Base-by-base conservation (phyloP, 208 protist species). In the Cochliopodium minus region DNA sequence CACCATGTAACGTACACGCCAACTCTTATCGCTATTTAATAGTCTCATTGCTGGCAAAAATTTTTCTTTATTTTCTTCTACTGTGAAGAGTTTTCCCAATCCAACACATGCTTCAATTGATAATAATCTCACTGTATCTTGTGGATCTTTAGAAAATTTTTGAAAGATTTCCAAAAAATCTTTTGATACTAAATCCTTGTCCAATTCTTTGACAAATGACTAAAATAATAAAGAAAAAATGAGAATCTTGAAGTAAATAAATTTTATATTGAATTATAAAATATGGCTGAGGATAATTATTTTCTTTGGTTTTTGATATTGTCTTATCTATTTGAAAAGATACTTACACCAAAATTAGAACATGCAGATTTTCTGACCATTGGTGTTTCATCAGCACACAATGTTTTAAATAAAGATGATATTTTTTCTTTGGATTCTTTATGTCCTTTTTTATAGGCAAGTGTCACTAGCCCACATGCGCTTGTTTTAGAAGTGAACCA, bases 1-100 rank as follows among this genome's bases (percentile, higher is more conserved):
- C 17, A 85, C 79, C 84, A 95, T 95, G 73, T 96, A 97, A 6
- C 92, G 81, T 38, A 98, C 92, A 15, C 92, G 81, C 92, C 93
- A 98, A 7, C 85, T 90, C 69, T 72, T 86, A 73, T 97, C 92
- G 4, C 59, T 45, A 3, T 78, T 64, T 33, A 84, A 74, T 23
- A 61, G 53, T 35, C 78, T 74, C 0, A 95, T 61, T 1, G 72
- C 57, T 15, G 76, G 65, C 15, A 96, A 62, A 23, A 97, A 61
- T 4, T 71, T 25, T n/a, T 69, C 54, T 13, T 68, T 60, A 62
- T 77, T 72, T 57, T 91, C 80, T 23, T 82, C 80, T 35, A 71
- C 43, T 1, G 73, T 72, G 13, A 96, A 66, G 33, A 85, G 64
- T 63, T 71, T 66, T 17, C 85, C 77, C 23, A 98, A 59, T 7